These are phyloP conservation scores for Leccinum sublutescens DNA, from an alignment of 768 basidiomycete species.

Conservation along the genomic window DNA sequence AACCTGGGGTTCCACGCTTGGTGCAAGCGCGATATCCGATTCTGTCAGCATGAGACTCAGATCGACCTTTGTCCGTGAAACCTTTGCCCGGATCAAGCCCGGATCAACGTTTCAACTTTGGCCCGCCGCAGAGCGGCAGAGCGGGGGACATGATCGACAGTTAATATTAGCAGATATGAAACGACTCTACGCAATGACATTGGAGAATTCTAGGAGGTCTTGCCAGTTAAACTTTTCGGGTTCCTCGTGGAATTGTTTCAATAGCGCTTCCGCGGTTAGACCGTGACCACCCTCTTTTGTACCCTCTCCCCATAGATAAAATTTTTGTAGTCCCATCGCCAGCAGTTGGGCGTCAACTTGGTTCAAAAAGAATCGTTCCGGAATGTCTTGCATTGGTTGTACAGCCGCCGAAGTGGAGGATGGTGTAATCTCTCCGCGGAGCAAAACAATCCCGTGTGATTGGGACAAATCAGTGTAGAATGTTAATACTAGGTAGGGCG, in stretches of 20 bases:
- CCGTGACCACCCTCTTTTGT: slow-evolving; percentile 7
- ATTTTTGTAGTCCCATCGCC: slow-evolving; percentile 76
- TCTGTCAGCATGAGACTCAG: neutral
- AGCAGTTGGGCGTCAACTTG: slow-evolving; percentile 86
- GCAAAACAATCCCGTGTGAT: slow-evolving; percentile 78
- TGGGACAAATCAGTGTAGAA: slow-evolving; percentile 86
- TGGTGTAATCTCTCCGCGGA: slow-evolving; percentile 90
- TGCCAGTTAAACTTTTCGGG: slow-evolving; percentile 84
- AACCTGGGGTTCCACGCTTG: neutral
- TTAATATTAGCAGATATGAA: neutral
- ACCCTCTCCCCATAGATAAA: slow-evolving; percentile 66
- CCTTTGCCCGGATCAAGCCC: neutral
- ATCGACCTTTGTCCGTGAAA: neutral
- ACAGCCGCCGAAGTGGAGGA: slow-evolving; percentile 42
- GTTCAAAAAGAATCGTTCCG: slow-evolving; percentile 52
- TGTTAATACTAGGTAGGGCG: slow-evolving; percentile 87
- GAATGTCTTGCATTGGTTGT: slow-evolving; percentile 30
- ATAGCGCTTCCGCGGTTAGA: slow-evolving; percentile 38
- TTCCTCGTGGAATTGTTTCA: slow-evolving; percentile 73
- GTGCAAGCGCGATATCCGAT: neutral
- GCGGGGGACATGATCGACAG: neutral
- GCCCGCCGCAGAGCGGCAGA: neutral
- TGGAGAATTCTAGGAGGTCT: slow-evolving; percentile 54
- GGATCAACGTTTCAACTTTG: too few relatives aligned
- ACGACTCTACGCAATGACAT: neutral